Evolutionary conservation across 768 basidiomycete species (phyloP), one percentile per base, ranked within the genome.

Genomic region (Pleurotus citrinopileatus): DNA sequence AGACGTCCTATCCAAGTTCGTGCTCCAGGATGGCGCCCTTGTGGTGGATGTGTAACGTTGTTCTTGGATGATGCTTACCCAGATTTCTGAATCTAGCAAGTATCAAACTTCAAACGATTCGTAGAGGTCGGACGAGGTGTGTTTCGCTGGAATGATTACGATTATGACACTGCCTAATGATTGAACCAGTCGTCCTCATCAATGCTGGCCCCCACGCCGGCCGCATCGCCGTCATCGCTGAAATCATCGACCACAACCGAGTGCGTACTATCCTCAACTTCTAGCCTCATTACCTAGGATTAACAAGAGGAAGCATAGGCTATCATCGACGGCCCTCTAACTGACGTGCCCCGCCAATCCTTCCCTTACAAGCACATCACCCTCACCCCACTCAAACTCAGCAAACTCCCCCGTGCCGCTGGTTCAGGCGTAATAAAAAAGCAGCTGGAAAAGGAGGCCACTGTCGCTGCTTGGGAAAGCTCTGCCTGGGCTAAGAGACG

Each of bases 241-340:
- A 98, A 73, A 95, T 98, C 73, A 95, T 98, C 60, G 97, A 98
- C 84, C 96, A 98, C 82, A 96, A 94, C 80, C 86, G 95, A 70
- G 96, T 97, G 68, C 57, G 89, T 71, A n/a, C n/a, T n/a, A 17
- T 9, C 9, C 10, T 1, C 17, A 40, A 12, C 32, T 42, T 20
- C 20, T 28, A 36, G 6, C 13, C 37, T 34, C 23, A 1, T 26
- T 26, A 9, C 25, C 19, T 29, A 9, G 10, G 8, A n/a, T 43
- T 43, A 28, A 22, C 20, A 25, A 17, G 4, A 17, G 7, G 6
- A 4, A 19, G 8, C 27, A 0, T 64, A 98, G 96, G 96, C 95
- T 28, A 84, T 99, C 68, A 84, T 98, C 65, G 96, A 98, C 73
- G 95, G 95, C 42, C 95, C 97, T 52, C 81, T 82, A 29, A 93